Base-by-base conservation (phyloP, 73 alveolate genomes). In the Urostyla sp. region DNA sequence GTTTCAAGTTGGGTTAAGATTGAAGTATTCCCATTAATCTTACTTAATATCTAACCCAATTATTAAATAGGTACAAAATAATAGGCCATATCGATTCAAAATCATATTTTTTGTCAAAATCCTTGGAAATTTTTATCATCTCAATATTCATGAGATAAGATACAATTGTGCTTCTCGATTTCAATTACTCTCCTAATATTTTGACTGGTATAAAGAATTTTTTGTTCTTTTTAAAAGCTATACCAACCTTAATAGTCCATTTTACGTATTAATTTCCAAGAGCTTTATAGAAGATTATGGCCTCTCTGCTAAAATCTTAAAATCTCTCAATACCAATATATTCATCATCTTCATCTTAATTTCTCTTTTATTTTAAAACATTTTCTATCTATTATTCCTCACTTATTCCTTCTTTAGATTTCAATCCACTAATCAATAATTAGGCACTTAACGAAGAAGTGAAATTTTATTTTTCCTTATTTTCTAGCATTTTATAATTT, bases 31-130 rank as follows among this genome's bases (percentile, higher is more conserved):
- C 52, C 69, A 75, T 83, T 43, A 83, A 49, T 0, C 51, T n/a
- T 10, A 72, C 84, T 38, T 83, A 60, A 31, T 83, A 81, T 10
- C 87, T 3, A 27, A 83, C 82, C 91, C 91, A 83, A 59, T 83
- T 72, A 31, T 83, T 83, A 46, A 83, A 66, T 4, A 83, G 56
- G 37, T 60, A 83, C 23, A 83, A 31, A 60, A 83, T 54, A 49
- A 83, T 46, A 13, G 91, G 91, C 91, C 91, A 83, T 16, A 83
- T 73, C 7, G 91, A 27, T 67, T 83, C 91, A 34, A 60, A 55
- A 18, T 37, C 61, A 50, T 27, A 48, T 13, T 44, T 69, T 37
- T 55, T 55, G 38, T 55, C 35, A 74, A 30, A 27, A 74, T 18
- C 75, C 44, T 27, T 40, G 55, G 91, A 69, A 66, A 83, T 72